These are phyloP conservation scores for Penicillium bovifimosum DNA, from an alignment of 495 filamentous ascomycete species.

Conservation along the genomic window DNA sequence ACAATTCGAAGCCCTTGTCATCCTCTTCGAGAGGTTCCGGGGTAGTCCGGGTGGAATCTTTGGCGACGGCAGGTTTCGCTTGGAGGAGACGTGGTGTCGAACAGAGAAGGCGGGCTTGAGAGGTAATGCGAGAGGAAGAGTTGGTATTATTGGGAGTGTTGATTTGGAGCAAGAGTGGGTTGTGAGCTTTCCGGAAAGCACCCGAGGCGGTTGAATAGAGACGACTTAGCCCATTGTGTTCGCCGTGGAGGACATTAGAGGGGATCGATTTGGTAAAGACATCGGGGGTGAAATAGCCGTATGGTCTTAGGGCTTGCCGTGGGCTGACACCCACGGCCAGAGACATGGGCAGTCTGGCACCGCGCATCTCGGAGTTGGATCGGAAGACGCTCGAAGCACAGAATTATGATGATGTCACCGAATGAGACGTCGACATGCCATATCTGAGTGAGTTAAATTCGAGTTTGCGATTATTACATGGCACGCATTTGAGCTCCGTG, in stretches of 20 bases:
- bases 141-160: slow-evolving; percentile 13
- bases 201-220: slow-evolving; percentile 25
- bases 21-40: slow-evolving; percentile 37
- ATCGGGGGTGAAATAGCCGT: slow-evolving; percentile 16
- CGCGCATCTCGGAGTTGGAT: slow-evolving; percentile 37
- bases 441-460: slow-evolving; percentile 23
- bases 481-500: slow-evolving; percentile 5
- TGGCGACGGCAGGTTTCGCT: slow-evolving; percentile 16
- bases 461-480: slow-evolving; percentile 11
- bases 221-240: slow-evolving; percentile 10
- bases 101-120: slow-evolving; percentile 25
- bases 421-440: slow-evolving; percentile 28
- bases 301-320: slow-evolving; percentile 19
- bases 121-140: slow-evolving; percentile 15
- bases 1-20: slow-evolving; percentile 56
- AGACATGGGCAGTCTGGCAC: slow-evolving; percentile 34
- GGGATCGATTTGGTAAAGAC: slow-evolving; percentile 11
- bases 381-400: slow-evolving; percentile 15
- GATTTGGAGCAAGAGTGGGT: slow-evolving; percentile 12
- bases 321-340: slow-evolving; percentile 31
- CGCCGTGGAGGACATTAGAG: background rate
- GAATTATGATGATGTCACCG: slow-evolving; percentile 24
- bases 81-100: slow-evolving; percentile 27
- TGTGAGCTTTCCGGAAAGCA: slow-evolving; percentile 16
- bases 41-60: slow-evolving; percentile 6